Evolutionary conservation across 352 stramenopile species (phyloP), one percentile per base, ranked within the genome.

Genomic region (Globisporangium okanoganense): DNA sequence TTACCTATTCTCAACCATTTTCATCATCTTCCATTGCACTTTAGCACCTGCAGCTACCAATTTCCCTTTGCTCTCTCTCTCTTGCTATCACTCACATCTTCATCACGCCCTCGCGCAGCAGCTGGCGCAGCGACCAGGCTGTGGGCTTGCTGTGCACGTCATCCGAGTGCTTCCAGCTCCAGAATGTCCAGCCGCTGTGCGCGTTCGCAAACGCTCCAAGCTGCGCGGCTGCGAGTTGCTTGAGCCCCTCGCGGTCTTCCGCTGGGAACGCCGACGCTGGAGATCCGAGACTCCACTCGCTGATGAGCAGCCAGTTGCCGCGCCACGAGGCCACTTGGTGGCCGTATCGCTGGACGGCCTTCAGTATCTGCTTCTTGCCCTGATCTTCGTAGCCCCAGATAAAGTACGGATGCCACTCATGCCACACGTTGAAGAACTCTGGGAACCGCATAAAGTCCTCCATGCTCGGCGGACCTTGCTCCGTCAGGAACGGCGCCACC

Each of bases 121-220:
- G 66, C 51, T 91, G 79, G 16, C 84, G 79, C 77, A 95, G 71
- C 35, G 82, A 92, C 86, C 86, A 95, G 0, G 78, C 82, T 36
- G 79, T 78, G 29, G 75, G 67, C 4, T 64, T 66, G 12, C 61
- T 62, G 58, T 85, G 70, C 53, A 67, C 63, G 56, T 93, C 83
- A 60, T 93, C 85, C 3, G 78, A 79, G 49, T 94, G 84, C 31
- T 78, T 76, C 86, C 86, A 95, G 36, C 72, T 89, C 86, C 86
- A 95, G 71, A 95, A 95, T 27, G 86, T 83, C 84, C 83, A 95
- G n/a, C 85, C 85, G 3, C 78, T 75, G 52, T 92, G 80, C 18
- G 85, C 85, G 6, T 77, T 63, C 29, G 63, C 64, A 43, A 92
- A 89, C 0, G 75, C 75, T 24, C 80, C 56, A 5, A 92, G 69